A percentile compares a stretch with the other conserved stretches of the same genome.
These are phyloP conservation scores for Picea sitchensis DNA, from an alignment of 75 land plant genomes.

Conservation along the genomic window DNA sequence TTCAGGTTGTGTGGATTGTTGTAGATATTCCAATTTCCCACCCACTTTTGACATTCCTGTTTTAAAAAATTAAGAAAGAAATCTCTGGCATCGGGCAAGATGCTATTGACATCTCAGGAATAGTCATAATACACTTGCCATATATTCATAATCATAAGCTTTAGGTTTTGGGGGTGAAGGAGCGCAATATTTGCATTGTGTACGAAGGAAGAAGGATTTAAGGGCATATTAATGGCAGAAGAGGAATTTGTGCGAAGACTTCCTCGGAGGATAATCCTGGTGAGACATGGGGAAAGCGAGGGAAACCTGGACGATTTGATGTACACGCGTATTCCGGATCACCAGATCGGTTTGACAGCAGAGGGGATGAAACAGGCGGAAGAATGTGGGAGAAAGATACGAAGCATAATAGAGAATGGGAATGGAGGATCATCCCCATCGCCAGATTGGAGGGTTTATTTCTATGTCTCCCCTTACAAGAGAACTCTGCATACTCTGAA, in stretches of 20 bases:
- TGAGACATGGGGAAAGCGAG: slow-evolving; percentile 86
- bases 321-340: slow-evolving; percentile 62
- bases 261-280: slow-evolving; percentile 74
- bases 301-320: slow-evolving; percentile 65
- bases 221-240: not conserved
- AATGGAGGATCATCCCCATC: not conserved
- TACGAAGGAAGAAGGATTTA: too few species aligned
- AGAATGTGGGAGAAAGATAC: slow-evolving; percentile 43
- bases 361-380: slow-evolving; percentile 56
- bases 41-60: too few species aligned
- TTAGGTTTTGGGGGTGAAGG: too few species aligned
- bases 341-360: slow-evolving; percentile 63
- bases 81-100: too few species aligned
- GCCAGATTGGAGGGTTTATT: slow-evolving; percentile 66
- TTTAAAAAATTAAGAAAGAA: too few species aligned
- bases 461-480: slow-evolving; percentile 92
- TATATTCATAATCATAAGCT: too few species aligned
- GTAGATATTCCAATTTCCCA: too few species aligned
- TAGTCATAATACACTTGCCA: too few species aligned
- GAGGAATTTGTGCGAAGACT: slow-evolving; percentile 15
- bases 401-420: slow-evolving; percentile 27
- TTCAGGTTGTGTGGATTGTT: too few species aligned
- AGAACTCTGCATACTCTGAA: slow-evolving; percentile 71
- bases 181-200: too few species aligned
- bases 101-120: too few species aligned